A percentile compares a stretch with the other conserved stretches of the same genome.
phyloP scores from a whole-genome alignment of 805 yeast species.

The Schwanniomyces polymorphus region DNA sequence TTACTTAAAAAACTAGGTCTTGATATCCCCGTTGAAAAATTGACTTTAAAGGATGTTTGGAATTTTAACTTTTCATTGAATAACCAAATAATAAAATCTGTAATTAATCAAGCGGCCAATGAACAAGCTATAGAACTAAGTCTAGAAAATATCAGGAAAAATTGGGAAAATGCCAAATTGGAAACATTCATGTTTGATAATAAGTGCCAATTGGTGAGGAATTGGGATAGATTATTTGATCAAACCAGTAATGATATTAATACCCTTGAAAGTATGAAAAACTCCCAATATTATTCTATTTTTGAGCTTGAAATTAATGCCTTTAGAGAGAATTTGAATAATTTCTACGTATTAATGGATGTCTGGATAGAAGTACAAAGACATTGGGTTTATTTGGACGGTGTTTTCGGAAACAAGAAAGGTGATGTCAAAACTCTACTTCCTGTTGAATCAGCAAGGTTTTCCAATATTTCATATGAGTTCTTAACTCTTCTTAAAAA shows the following conservation, averaged over 20 bases:
- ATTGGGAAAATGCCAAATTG: constrained; percentile 57
- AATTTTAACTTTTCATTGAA: constrained; percentile 49
- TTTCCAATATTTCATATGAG: constrained; percentile 62
- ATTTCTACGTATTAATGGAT: constrained; percentile 53
- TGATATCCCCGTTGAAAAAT: constrained; percentile 11
- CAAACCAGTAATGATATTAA: constrained; percentile 60
- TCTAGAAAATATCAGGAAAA: constrained; percentile 46
- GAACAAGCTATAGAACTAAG: constrained; percentile 67
- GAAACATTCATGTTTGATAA: constrained; percentile 54
- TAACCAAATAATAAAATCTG: constrained; percentile 43
- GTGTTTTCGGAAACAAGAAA: constrained; percentile 60
- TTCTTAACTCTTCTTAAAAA: constrained; percentile 51
- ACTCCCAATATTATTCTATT: constrained; percentile 58
- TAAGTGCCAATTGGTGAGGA: constrained; percentile 56
- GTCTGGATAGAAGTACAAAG: constrained; percentile 82
- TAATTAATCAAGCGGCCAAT: constrained; percentile 66
- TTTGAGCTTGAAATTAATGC: constrained; percentile 59
- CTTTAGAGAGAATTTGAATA: constrained; percentile 58
- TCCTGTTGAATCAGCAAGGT: constrained; percentile 70
- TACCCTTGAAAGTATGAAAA: constrained; percentile 65
- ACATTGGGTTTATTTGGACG: constrained; percentile 86
- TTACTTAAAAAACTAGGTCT: constrained; percentile 38
- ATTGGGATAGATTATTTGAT: constrained; percentile 66
- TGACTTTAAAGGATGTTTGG: constrained; percentile 64
- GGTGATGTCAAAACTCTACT: constrained; percentile 60